Base-by-base conservation (phyloP, 2,329 filamentous ascomycete species). In the Aspergillus quadricinctus region DNA sequence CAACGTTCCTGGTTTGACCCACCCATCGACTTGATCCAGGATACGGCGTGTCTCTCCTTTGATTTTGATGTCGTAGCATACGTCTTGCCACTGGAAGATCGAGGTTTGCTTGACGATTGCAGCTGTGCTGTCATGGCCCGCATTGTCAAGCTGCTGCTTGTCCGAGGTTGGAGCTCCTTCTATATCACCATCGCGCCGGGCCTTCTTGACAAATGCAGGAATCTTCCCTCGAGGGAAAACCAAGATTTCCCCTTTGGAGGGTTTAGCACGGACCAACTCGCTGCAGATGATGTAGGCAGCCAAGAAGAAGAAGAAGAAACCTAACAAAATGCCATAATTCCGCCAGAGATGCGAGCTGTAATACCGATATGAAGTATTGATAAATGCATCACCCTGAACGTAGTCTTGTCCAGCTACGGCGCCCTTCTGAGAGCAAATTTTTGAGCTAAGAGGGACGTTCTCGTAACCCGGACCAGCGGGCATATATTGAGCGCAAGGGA, bases 1-100 rank as follows among this genome's bases (percentile, higher is more conserved):
- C 51, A 96, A 68, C 3, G 90, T 96, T 54, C 92, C 92, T 3
- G 92, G 92, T 73, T 94, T 93, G 54, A 96, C 91, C 89, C 90
- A 96, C 25, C 92, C 92, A 66, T 94, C 88, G 7, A 96, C 88
- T 59, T 92, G 80, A 64, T 96, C 86, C 59, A 97, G 78, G 62
- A 97, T 88, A 28, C 87, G 84, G 11, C 91, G 83, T 2, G 80
- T 76, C 62, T 92, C 84, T 10, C 80, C 80, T 76, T 94, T 94
- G 73, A 95, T 90, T 64, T 84, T 84, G 72, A 91, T 88, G 56
- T 90, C 86, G 64, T 90, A 96, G 75, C 87, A 91, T 0, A 96
- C 87, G 64, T 92, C 81, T 60, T 86, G 82, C 91, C 91, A 96
- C 67, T 90, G 88, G 77, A 95, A 94, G 55, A 92, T 84, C 1